These are phyloP conservation scores for Acacia pycnantha DNA, from an alignment of 331 rosid genomes.

Conservation along the genomic window DNA sequence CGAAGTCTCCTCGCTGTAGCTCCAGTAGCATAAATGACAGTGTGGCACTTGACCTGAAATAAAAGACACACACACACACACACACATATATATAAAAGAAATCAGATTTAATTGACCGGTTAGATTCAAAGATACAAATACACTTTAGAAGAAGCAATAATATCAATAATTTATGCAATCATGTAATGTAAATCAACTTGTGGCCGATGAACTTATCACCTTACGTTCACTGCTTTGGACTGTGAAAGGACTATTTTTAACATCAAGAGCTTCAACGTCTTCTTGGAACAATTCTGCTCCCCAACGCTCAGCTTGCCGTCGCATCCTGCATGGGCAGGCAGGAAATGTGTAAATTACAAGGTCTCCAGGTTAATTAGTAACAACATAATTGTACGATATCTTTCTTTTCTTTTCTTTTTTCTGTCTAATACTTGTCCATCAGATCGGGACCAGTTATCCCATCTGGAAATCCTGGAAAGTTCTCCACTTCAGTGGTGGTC, in stretches of 20 bases:
- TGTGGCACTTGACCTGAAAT: constrained; percentile 12
- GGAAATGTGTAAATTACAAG: constrained; percentile 19
- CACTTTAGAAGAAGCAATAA: not conserved
- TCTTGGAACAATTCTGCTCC: constrained; percentile 93
- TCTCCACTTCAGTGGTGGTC: constrained; percentile 79
- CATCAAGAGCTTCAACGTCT: constrained; percentile 82
- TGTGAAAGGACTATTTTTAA: constrained; percentile 72
- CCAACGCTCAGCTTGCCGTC: constrained; percentile 89
- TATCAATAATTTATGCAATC: constrained; percentile 18
- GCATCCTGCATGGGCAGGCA: constrained; percentile 50
- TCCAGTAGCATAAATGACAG: constrained; percentile 4
- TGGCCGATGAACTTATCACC: constrained; percentile 52
- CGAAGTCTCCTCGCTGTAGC: constrained; percentile 13
- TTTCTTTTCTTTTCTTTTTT: not conserved
- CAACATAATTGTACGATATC: not conserved
- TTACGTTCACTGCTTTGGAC: constrained; percentile 93
- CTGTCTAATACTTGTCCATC: constrained; percentile 53
- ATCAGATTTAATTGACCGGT: not conserved
- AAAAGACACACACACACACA: not conserved
- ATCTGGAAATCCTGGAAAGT: constrained; percentile 75
- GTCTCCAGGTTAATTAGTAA: not conserved
- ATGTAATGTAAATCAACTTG: constrained; percentile 25
- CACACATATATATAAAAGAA: not conserved
- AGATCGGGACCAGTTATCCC: constrained; percentile 77
- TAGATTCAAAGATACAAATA: not conserved